Base-by-base conservation (phyloP, 1,284 basidiomycete species). In the Irpex lacteus region DNA sequence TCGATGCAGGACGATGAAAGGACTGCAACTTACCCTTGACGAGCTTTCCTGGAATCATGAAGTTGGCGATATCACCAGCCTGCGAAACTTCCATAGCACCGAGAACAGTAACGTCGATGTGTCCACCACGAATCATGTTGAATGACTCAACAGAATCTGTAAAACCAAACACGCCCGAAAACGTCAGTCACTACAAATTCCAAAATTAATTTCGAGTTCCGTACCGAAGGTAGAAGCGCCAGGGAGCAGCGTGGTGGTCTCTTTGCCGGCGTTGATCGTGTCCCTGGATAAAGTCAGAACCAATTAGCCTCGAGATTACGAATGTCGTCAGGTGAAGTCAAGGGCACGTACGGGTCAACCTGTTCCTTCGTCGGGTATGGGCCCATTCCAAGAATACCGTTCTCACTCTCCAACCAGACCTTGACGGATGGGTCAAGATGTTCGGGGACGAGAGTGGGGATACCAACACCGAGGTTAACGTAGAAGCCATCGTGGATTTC, bases 21-120 rank as follows among this genome's bases (percentile, higher is more conserved):
- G 32, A 32, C 32, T 34, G 32, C 32, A 37, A 71, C 76, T 44
- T 67, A 85, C 91, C 91, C 82, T 93, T 94, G 60, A 95, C 86
- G 73, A 95, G 85, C 78, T 96, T 95, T 36, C 94, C 93, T n/a
- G 95, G 95, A 71, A 98, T 94, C 94, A 97, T 98, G 76, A 93
- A 98, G 82, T 98, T 98, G 58, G 96, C 95, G 64, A 98, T 89
- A 72, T 98, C 95, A 67, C 96, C 96, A 47, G 88, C 88, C 69
- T 92, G 88, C 0, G 93, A 94, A 53, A 98, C 95, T 82, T 98
- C 88, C 88, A 98, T 94, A 1, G 96, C 89, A 60, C 89, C 89
- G 56, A 91, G 86, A 73, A 98, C 95, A 9, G 95, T 91, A 57
- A 98, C 91, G 72, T 98, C 88, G 66, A 98, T 87, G 76, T 98